Base-by-base conservation (phyloP, 139 green algal genomes). In the Chara braunii region DNA sequence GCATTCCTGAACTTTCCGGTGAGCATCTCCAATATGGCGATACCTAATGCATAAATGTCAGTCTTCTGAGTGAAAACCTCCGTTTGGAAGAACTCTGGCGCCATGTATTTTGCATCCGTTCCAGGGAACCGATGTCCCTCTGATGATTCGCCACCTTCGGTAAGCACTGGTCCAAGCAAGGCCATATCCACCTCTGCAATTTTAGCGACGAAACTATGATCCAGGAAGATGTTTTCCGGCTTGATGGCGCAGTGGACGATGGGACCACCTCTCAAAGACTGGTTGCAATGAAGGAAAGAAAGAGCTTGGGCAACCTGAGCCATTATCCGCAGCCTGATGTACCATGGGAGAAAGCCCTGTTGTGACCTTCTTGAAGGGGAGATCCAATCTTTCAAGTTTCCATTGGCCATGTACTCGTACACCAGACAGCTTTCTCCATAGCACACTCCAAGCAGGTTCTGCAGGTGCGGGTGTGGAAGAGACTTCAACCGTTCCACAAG, bases 121-220 rank as follows among this genome's bases (percentile, higher is more conserved):
- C n/a, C n/a, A n/a, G n/a, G n/a, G n/a, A n/a, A n/a, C n/a, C n/a
- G n/a, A n/a, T n/a, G n/a, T n/a, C n/a, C n/a, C n/a, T n/a, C n/a
- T n/a, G n/a, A n/a, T n/a, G n/a, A n/a, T n/a, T n/a, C n/a, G n/a
- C n/a, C n/a, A n/a, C n/a, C n/a, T n/a, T n/a, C n/a, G n/a, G n/a
- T n/a, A n/a, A n/a, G n/a, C n/a, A n/a, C n/a, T n/a, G n/a, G n/a
- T n/a, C n/a, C n/a, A n/a, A n/a, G n/a, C 4, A 68, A 36, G 0
- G 90, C 87, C 24, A 97, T 87, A 3, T 89, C 90, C 85, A 95
- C 94, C 76, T 95, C 89, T 26, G 81, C 90, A 28, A 96, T 89
- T 43, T 67, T 74, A 14, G 36, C 40, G 0, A 80, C 87, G 9
- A 84, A 78, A 35, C 85, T 82, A 29, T 95, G 85, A 62, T 97